Evolutionary conservation across 2,329 filamentous ascomycete species (phyloP).

Genomic region (Akanthomyces lecanii): DNA sequence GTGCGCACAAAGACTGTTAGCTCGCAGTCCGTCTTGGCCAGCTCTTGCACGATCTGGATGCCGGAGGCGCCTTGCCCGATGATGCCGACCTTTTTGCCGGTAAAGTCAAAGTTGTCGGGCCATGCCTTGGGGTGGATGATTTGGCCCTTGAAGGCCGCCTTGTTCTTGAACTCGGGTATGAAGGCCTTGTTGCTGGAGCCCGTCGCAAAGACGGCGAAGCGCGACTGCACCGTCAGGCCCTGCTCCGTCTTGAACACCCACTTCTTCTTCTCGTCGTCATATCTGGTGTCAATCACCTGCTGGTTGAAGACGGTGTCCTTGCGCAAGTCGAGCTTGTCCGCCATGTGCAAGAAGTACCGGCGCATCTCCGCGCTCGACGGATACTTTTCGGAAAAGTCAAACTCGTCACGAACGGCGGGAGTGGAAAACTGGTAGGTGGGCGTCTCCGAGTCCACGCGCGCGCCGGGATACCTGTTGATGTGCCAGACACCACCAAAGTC

Average conservation of each 20-base stretch:
- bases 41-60: no score
- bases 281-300: conserved; percentile 34
- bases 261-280: conserved; percentile 27
- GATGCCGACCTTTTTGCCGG: no score
- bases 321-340: conserved; percentile 33
- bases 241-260: conserved; percentile 38
- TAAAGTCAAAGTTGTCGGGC: conserved; percentile 22
- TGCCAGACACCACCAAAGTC: conserved; percentile 30
- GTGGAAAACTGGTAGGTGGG: conserved; percentile 27
- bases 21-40: no score
- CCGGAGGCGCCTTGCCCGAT: no score
- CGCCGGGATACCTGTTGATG: conserved; percentile 34
- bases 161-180: conserved; percentile 31
- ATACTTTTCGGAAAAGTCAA: conserved; percentile 35
- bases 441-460: conserved; percentile 29
- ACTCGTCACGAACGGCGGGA: conserved; percentile 34
- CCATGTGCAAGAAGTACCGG: conserved; percentile 39
- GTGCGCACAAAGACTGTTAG: no score
- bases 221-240: conserved; percentile 29
- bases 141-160: conserved; percentile 27
- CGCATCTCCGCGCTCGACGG: conserved; percentile 32
- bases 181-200: conserved; percentile 39
- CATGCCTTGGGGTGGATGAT: conserved; percentile 28
- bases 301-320: conserved; percentile 39
- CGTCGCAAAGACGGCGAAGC: conserved; percentile 36